These are phyloP conservation scores for Leishmania braziliensis DNA, from an alignment of 208 protist genomes.

Conservation along the genomic window DNA sequence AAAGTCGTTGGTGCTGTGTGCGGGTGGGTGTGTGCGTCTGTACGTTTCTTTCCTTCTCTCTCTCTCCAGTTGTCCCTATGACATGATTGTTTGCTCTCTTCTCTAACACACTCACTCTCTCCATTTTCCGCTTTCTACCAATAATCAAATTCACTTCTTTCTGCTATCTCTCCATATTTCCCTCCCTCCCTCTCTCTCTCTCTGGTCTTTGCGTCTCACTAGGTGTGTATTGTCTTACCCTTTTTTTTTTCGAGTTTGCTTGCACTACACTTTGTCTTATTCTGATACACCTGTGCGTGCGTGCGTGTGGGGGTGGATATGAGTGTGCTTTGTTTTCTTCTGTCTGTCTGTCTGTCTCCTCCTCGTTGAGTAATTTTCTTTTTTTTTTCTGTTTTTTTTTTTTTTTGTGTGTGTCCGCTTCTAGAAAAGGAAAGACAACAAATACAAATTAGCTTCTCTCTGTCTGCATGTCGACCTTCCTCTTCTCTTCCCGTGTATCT, in stretches of 20 bases:
- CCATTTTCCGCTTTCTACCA: neutral
- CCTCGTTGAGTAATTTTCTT: too few relatives aligned
- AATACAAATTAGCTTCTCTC: conserved; percentile 17
- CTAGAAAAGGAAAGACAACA: neutral
- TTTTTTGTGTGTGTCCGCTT: too few relatives aligned
- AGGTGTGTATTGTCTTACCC: neutral
- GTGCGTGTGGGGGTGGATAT: too few relatives aligned
- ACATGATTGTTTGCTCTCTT: neutral
- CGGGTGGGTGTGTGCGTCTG: neutral
- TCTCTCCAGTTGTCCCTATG: conserved; percentile 1
- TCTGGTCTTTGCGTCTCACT: neutral
- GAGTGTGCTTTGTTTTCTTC: neutral
- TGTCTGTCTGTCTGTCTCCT: too few relatives aligned
- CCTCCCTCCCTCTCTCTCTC: neutral
- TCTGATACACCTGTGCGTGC: neutral
- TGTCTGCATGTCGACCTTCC: conserved; percentile 16
- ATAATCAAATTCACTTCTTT: too few relatives aligned
- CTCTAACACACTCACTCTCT: neutral
- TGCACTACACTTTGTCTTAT: neutral
- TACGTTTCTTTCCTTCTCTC: neutral
- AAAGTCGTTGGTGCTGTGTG: neutral
- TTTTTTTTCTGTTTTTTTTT: too few relatives aligned
- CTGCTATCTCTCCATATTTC: too few relatives aligned
- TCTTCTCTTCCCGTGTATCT: conserved; percentile 5
- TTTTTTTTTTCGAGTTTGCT: neutral